phyloP scores from a whole-genome alignment of 2,329 filamentous ascomycete genomes.

The Colletotrichum orchidophilum region DNA sequence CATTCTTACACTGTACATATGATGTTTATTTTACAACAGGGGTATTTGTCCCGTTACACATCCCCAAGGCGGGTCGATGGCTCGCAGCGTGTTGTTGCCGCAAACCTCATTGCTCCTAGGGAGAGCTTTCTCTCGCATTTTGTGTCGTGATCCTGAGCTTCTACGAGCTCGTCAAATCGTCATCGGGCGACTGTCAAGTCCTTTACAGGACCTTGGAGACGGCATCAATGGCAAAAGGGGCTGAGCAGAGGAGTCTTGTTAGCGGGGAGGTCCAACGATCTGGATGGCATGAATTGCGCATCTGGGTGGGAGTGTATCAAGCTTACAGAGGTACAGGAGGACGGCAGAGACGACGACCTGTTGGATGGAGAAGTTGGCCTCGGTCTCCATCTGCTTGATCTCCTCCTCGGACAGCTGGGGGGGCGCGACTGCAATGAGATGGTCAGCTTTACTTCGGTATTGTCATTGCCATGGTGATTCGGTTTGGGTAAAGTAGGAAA shows the following conservation, averaged over 20 bases:
- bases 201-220: constrained; percentile 55
- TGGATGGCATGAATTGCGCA: neutral
- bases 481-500: constrained; percentile 20
- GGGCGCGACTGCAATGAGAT: constrained; percentile 64
- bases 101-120: neutral
- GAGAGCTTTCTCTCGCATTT: neutral
- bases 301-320: too few species aligned
- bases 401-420: constrained; percentile 76
- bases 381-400: constrained; percentile 73
- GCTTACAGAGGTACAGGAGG: constrained; percentile 80
- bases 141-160: neutral
- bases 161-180: neutral
- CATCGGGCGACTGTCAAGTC: neutral
- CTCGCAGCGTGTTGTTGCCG: neutral
- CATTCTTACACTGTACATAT: constrained; percentile 28
- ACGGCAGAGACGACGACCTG: constrained; percentile 72
- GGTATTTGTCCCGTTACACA: constrained; percentile 20
- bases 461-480: too few species aligned
- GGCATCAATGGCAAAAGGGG: constrained; percentile 67
- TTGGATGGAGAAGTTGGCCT: constrained; percentile 74
- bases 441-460: neutral
- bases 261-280: neutral
- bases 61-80: neutral
- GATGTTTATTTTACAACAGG: constrained; percentile 33
- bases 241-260: constrained; percentile 44